Conservation (phyloP, 225 moss, liverwort and hornwort genomes). For the Thuidium tamariscinum region DNA sequence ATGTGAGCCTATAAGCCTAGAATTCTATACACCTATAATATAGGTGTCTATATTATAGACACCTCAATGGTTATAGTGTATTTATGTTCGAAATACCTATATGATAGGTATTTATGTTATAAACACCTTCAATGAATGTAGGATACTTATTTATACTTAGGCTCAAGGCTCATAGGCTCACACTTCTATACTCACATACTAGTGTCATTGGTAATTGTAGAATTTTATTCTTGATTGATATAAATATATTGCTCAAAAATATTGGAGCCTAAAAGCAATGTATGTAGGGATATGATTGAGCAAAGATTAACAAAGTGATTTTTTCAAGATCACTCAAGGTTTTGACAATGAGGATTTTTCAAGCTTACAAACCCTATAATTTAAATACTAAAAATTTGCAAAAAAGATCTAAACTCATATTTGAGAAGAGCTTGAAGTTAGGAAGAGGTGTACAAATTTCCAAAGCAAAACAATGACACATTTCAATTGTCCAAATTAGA, state of each 20-base stretch:
- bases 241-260: neutral
- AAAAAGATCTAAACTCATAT: neutral
- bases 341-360: neutral
- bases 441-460: neutral
- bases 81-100: too few species aligned
- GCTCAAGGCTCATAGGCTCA: too few species aligned
- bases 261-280: neutral
- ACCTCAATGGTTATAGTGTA: too few species aligned
- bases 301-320: neutral
- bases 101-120: too few species aligned
- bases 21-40: too few species aligned
- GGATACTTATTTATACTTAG: too few species aligned
- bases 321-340: rapidly evolving
- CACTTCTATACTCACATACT: too few species aligned
- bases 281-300: rapidly evolving
- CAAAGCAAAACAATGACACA: neutral
- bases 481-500: rapidly evolving
- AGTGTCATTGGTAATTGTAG: too few species aligned
- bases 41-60: too few species aligned
- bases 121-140: too few species aligned
- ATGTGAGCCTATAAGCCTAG: too few species aligned
- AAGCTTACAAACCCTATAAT: rapidly evolving
- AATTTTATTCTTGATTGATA: neutral
- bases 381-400: neutral
- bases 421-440: neutral